Evolutionary conservation across 2,329 filamentous ascomycete species (phyloP), one percentile per base, ranked within the genome.

Genomic region (Aspergillus glaucus): DNA sequence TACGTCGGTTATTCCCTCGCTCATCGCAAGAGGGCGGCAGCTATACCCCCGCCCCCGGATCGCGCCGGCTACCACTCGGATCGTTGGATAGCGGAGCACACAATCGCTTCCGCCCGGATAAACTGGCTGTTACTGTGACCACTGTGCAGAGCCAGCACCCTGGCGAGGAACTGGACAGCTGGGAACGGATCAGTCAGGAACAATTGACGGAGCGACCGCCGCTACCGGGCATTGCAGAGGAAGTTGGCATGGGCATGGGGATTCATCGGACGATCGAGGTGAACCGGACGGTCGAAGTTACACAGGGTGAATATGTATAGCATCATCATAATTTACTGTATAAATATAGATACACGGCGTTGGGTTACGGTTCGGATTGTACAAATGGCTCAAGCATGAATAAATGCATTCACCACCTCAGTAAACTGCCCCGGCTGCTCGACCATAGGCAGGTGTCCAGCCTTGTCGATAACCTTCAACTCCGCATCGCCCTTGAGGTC

Each of bases 361-460:
- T 40, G 5, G 37, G 37, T 19, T 6, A 17, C 10, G 10, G 10
- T 12, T 7, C 10, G 10, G 10, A 6, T 21, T 15, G 17, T 15
- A 21, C 10, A 40, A 19, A 19, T 10, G 19, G 10, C 37, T 40
- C 9, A 43, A 28, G 26, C 43, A 47, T 55, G 55, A 50, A 88
- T 56, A 54, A 87, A 87, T 7, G 66, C 72, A 39, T 74, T 70
- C 2, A 92, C 73, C 42, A 80, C 80, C 24, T 78, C 71, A 63
- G 84, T 84, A 63, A 91, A 90, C 3, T 77, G 81, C 49, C 75
- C 69, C 0, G 87, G 84, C 55, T 81, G 79, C 69, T 94, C 89
- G 43, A 83, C 83, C 87, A 94, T 94, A 0, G 89, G 89, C 60
- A 95, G 68, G 72, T 95, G 89, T 0, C 89, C 89, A 0, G 88